These are phyloP conservation scores for Ilex aquifolium DNA, from an alignment of 257 asterid genomes.

Conservation along the genomic window DNA sequence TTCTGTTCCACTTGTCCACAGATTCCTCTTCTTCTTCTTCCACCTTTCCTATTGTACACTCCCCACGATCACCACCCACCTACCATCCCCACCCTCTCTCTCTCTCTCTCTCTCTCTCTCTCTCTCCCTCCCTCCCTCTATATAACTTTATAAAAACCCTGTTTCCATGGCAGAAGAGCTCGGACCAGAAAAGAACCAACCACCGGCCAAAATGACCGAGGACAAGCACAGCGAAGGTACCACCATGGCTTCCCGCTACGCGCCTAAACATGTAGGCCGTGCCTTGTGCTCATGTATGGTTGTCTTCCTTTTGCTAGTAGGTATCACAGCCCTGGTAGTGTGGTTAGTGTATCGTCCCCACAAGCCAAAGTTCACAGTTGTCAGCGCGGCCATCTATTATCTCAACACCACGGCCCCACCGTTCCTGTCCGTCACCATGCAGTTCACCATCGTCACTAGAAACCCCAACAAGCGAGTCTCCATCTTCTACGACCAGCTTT, in stretches of 20 bases:
- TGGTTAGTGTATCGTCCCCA: slow-evolving; percentile 44
- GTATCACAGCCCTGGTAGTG: slow-evolving; percentile 33
- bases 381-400: too few relatives aligned
- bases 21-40: slow-evolving; percentile 5
- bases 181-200: too few relatives aligned
- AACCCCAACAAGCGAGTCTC: too few relatives aligned
- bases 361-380: too few relatives aligned
- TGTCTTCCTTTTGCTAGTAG: slow-evolving; percentile 32
- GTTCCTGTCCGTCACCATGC: too few relatives aligned
- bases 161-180: slow-evolving; percentile 15
- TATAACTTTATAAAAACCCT: too few relatives aligned
- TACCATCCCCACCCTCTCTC: background rate
- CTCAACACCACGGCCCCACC: too few relatives aligned
- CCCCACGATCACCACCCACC: slow-evolving; percentile 18
- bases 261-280: slow-evolving; percentile 12
- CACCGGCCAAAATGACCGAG: slow-evolving; percentile 13
- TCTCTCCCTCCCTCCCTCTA: too few relatives aligned
- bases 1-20: slow-evolving; percentile 20
- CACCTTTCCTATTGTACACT: slow-evolving; percentile 11
- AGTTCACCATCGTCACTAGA: too few relatives aligned
- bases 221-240: slow-evolving; percentile 6
- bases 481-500: too few relatives aligned
- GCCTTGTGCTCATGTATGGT: slow-evolving; percentile 20
- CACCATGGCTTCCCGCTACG: too few relatives aligned
- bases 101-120: too few relatives aligned